phyloP scores from a whole-genome alignment of 192 early-diverging fungal genomes.

The Coemansia brasiliensis region DNA sequence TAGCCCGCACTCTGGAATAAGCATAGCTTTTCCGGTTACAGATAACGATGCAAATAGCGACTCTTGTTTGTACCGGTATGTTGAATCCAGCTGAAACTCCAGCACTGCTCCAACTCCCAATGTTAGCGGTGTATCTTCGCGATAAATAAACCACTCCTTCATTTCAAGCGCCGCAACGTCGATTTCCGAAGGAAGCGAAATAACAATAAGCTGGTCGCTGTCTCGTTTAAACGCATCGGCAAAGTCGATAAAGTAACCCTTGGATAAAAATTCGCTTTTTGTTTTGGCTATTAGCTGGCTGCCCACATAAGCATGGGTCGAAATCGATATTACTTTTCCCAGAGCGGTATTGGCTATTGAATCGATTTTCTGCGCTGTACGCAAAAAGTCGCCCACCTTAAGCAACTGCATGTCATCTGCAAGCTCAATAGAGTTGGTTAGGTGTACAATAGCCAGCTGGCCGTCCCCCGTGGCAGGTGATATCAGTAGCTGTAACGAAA shows the following conservation, averaged over 20 bases:
- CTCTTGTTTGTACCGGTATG: slow-evolving; percentile 60
- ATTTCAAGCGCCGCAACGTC: slow-evolving; percentile 76
- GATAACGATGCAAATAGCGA: slow-evolving; percentile 64
- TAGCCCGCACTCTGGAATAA: slow-evolving; percentile 58
- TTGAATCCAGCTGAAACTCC: slow-evolving; percentile 80
- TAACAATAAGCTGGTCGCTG: slow-evolving; percentile 63
- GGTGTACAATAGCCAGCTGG: slow-evolving; percentile 80
- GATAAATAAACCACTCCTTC: slow-evolving; percentile 78
- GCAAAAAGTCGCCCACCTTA: slow-evolving; percentile 69
- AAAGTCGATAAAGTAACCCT: slow-evolving; percentile 71
- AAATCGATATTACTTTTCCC: slow-evolving; percentile 70
- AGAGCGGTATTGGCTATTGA: slow-evolving; percentile 75
- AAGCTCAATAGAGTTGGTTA: slow-evolving; percentile 79
- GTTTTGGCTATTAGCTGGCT: slow-evolving; percentile 21
- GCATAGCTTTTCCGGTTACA: slow-evolving; percentile 65
- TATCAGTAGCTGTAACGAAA: slow-evolving; percentile 75
- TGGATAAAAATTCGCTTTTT: slow-evolving; percentile 75
- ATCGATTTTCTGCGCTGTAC: slow-evolving; percentile 67
- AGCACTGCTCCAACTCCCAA: slow-evolving; percentile 59
- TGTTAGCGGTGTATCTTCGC: slow-evolving; percentile 5
- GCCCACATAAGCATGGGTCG: background rate
- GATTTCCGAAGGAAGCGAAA: slow-evolving; percentile 63
- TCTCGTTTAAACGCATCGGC: slow-evolving; percentile 72
- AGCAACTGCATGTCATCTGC: slow-evolving; percentile 62
- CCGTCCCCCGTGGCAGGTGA: slow-evolving; percentile 85